These are phyloP conservation scores for Ceratobasidium sp. DNA, from an alignment of 1,284 basidiomycete species.

Conservation along the genomic window DNA sequence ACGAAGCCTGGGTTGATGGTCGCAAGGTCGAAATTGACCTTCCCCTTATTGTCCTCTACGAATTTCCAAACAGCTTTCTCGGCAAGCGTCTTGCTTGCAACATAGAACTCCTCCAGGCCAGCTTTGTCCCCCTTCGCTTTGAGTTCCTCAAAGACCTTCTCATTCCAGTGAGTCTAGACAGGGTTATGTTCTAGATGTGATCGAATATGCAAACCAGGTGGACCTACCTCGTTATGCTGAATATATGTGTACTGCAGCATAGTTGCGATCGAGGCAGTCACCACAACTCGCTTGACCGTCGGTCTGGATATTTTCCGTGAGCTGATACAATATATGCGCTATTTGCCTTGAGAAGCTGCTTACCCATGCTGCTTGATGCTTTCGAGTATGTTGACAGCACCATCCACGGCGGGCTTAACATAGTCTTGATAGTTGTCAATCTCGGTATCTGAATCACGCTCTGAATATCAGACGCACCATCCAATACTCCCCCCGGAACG, in stretches of 20 bases:
- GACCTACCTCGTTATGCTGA: slow-evolving; percentile 14
- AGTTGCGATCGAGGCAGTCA: background rate
- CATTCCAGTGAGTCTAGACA: slow-evolving; percentile 21
- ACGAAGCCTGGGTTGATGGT: slow-evolving; percentile 43
- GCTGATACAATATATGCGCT: no score
- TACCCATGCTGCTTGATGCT: no score
- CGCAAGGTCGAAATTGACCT: slow-evolving; percentile 44
- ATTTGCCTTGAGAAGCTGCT: no score
- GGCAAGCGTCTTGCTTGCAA: slow-evolving; percentile 42
- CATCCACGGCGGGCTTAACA: slow-evolving; percentile 2
- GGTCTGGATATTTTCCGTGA: no score
- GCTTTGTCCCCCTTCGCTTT: slow-evolving; percentile 39
- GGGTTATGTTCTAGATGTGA: background rate
- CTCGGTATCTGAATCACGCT: no score
- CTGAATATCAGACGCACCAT: no score
- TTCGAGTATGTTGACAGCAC: no score
- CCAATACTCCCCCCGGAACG: no score
- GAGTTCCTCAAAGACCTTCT: slow-evolving; percentile 6
- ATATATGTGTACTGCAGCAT: background rate
- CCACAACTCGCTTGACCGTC: slow-evolving; percentile 1
- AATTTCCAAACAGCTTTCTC: slow-evolving; percentile 45
- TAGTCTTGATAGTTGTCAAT: background rate
- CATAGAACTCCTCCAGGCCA: slow-evolving; percentile 45
- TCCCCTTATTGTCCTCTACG: slow-evolving; percentile 43
- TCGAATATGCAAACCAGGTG: background rate